Conservation (phyloP, 805 yeast species). For the Wickerhamiella sergipiensis region DNA sequence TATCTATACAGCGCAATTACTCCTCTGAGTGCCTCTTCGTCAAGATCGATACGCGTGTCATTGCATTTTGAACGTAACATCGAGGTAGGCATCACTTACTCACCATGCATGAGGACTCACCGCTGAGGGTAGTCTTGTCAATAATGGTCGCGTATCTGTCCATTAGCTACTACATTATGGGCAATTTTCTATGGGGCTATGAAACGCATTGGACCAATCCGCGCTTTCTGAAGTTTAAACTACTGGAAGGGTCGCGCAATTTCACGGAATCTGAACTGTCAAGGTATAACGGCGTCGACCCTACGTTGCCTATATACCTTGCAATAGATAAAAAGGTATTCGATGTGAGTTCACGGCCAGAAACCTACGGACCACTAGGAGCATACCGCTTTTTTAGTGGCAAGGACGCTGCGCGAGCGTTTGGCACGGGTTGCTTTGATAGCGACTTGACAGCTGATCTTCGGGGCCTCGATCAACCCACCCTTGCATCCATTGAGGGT, state of each 20-base stretch:
- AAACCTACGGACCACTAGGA: conserved; percentile 47
- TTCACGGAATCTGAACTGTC: conserved; percentile 36
- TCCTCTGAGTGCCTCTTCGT: too few relatives aligned
- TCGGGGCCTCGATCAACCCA: conserved; percentile 41
- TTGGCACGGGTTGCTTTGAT: conserved; percentile 54
- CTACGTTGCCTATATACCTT: conserved; percentile 38
- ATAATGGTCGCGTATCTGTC: not conserved
- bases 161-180: conserved; percentile 31
- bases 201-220: conserved; percentile 36
- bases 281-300: conserved; percentile 37
- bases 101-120: not conserved
- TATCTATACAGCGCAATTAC: not conserved
- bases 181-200: conserved; percentile 47
- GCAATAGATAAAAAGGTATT: conserved; percentile 48
- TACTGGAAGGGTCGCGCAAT: conserved; percentile 18
- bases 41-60: too few relatives aligned
- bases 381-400: conserved; percentile 48
- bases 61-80: too few relatives aligned
- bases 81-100: too few relatives aligned
- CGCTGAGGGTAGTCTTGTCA: not conserved
- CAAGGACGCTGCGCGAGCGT: conserved; percentile 53
- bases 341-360: conserved; percentile 42
- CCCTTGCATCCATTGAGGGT: conserved; percentile 27
- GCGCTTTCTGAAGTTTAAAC: conserved; percentile 27
- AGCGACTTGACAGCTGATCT: conserved; percentile 54